phyloP scores from a whole-genome alignment of 208 protist genomes.

The Leishmania tropica region DNA sequence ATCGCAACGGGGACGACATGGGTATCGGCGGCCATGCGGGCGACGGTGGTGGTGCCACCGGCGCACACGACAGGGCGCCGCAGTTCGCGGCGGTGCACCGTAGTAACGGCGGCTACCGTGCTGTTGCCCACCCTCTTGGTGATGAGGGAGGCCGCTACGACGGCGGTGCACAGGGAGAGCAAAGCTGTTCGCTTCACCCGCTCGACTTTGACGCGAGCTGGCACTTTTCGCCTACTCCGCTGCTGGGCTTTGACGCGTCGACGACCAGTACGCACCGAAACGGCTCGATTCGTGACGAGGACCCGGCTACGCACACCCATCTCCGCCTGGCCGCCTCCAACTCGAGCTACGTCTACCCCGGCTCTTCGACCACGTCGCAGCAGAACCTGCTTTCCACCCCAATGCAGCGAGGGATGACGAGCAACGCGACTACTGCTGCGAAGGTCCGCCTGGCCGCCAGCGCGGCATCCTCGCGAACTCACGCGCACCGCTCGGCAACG shows the following conservation, averaged over 20 bases:
- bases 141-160: slow-evolving; percentile 5
- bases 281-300: slow-evolving; percentile 32
- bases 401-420: slow-evolving; percentile 8
- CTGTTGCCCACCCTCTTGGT: slow-evolving; percentile 5
- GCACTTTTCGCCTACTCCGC: slow-evolving; percentile 36
- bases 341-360: slow-evolving; percentile 6
- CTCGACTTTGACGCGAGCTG: slow-evolving; percentile 43
- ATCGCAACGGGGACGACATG: slow-evolving; percentile 18
- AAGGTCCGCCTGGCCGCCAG: slow-evolving; percentile 18
- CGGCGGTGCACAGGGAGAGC: background rate
- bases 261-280: slow-evolving; percentile 30
- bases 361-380: slow-evolving; percentile 22
- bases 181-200: slow-evolving; percentile 18
- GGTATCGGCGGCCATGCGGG: slow-evolving; percentile 4
- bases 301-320: slow-evolving; percentile 7
- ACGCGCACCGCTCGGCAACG: slow-evolving; percentile 6
- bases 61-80: background rate
- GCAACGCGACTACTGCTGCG: background rate
- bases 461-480: background rate
- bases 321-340: slow-evolving; percentile 21
- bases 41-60: background rate
- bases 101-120: slow-evolving; percentile 14
- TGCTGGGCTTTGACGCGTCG: slow-evolving; percentile 39
- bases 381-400: slow-evolving; percentile 8
- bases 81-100: background rate